phyloP scores from a whole-genome alignment of 768 basidiomycete genomes.

The Pulveroboletus sp. region DNA sequence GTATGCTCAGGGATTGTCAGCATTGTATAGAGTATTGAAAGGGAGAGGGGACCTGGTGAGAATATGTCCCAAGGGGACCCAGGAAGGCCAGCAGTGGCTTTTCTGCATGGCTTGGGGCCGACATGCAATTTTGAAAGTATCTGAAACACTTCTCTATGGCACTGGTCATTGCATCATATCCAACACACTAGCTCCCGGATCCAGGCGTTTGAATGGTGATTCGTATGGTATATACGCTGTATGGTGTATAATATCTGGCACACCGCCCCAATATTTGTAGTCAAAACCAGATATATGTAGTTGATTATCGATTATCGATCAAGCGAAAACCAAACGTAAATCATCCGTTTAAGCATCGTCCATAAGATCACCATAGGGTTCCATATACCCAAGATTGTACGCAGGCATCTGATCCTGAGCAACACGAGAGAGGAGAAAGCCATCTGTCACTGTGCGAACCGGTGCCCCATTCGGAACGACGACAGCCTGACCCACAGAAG shows the following conservation, averaged over 20 bases:
- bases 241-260: no score
- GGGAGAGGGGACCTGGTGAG: conserved; percentile 49
- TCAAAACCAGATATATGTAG: no score
- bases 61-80: conserved; percentile 69
- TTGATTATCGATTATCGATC: neutral
- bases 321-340: neutral
- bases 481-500: neutral
- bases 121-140: conserved; percentile 11
- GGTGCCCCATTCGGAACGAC: conserved; percentile 7
- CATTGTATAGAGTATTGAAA: conserved; percentile 9
- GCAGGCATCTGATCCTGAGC: conserved; percentile 4
- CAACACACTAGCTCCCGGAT: no score
- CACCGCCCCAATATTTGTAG: no score
- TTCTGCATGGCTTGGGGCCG: conserved; percentile 1
- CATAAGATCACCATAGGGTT: conserved; percentile 3
- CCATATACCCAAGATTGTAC: conserved; percentile 14
- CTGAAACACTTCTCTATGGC: conserved; percentile 4
- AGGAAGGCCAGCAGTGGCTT: conserved; percentile 46
- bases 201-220: no score
- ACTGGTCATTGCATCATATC: conserved; percentile 3
- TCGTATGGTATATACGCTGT: no score
- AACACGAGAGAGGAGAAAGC: conserved; percentile 9
- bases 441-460: conserved; percentile 5
- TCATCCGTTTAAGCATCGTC: conserved; percentile 2
- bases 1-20: conserved; percentile 14